Evolutionary conservation across 1,284 basidiomycete genomes (phyloP).

Genomic region (Trichosporon sp.): DNA sequence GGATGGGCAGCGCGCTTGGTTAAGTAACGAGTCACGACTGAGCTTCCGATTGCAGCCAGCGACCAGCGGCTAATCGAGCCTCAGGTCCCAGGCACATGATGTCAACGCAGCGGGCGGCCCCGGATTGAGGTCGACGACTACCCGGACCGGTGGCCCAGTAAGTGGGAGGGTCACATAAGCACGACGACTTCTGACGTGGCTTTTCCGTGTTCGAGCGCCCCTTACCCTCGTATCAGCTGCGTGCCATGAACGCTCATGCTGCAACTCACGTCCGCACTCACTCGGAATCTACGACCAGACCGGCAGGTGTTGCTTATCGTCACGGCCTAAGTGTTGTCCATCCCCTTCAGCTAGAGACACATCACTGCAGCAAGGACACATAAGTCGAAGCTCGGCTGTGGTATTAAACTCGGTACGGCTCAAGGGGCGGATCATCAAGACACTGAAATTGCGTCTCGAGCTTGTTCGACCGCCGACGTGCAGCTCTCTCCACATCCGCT

Average conservation of each 20-base stretch:
- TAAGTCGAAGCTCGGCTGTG: background rate
- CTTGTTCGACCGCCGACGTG: background rate
- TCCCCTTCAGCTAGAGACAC: background rate
- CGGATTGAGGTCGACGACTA: background rate
- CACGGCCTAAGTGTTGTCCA: background rate
- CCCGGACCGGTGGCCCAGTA: background rate
- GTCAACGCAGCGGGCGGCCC: background rate
- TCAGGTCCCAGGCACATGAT: constrained; percentile 1
- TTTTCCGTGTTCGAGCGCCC: background rate
- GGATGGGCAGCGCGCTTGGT: background rate
- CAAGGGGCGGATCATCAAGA: background rate
- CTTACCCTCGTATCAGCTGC: background rate
- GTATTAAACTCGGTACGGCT: background rate
- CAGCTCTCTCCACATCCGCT: background rate
- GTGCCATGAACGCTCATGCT: background rate
- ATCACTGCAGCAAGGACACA: background rate
- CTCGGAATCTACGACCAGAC: background rate
- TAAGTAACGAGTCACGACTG: background rate
- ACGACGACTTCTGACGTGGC: background rate
- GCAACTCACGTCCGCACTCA: background rate
- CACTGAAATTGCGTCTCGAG: background rate
- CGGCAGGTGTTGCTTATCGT: background rate
- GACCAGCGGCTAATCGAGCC: background rate
- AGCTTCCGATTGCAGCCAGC: background rate
- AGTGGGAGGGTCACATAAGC: background rate